A percentile compares a stretch with the other conserved stretches of the same genome.
These are phyloP conservation scores for Cardiospermum halicacabum DNA, from an alignment of 345 rosid genomes.

Conservation along the genomic window DNA sequence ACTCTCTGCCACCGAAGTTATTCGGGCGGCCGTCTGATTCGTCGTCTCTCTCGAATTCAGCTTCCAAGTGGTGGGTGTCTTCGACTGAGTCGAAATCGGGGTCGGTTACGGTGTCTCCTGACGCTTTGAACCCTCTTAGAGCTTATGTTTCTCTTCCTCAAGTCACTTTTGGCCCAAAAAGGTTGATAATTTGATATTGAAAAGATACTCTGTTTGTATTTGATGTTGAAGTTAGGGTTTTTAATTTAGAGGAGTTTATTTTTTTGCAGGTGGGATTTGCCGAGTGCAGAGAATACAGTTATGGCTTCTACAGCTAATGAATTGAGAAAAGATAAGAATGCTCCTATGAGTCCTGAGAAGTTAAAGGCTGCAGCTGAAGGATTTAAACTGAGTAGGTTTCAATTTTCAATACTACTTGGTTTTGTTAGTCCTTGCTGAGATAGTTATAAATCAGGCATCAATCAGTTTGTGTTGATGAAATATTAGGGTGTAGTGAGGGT, in stretches of 20 bases:
- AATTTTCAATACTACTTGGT: background rate
- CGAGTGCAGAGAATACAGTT: constrained; percentile 38
- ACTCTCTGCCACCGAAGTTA: constrained; percentile 69
- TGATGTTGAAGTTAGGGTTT: background rate
- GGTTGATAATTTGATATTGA: constrained; percentile 39
- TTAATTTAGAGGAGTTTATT: background rate
- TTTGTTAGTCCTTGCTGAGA: background rate
- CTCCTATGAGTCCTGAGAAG: constrained; percentile 56
- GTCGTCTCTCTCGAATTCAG: constrained; percentile 55
- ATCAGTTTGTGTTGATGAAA: background rate
- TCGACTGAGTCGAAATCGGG: constrained; percentile 27
- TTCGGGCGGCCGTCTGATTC: constrained; percentile 43
- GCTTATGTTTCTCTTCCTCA: constrained; percentile 77
- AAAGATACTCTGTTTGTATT: too few relatives aligned
- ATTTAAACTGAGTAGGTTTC: constrained; percentile 48
- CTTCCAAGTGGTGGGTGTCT: constrained; percentile 83
- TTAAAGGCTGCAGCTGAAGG: constrained; percentile 92
- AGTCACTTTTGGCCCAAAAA: constrained; percentile 88
- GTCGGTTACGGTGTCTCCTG: constrained; percentile 36
- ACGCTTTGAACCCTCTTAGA: constrained; percentile 76
- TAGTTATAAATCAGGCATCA: background rate
- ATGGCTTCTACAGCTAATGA: constrained; percentile 83
- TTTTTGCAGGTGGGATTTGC: constrained; percentile 62
- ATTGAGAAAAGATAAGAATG: constrained; percentile 52
- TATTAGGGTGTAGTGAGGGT: background rate